Percentiles rank a stretch among this genome's conserved stretches.
These are phyloP conservation scores for Suhomyces faveliae DNA, from an alignment of 805 yeast genomes.

Conservation along the genomic window DNA sequence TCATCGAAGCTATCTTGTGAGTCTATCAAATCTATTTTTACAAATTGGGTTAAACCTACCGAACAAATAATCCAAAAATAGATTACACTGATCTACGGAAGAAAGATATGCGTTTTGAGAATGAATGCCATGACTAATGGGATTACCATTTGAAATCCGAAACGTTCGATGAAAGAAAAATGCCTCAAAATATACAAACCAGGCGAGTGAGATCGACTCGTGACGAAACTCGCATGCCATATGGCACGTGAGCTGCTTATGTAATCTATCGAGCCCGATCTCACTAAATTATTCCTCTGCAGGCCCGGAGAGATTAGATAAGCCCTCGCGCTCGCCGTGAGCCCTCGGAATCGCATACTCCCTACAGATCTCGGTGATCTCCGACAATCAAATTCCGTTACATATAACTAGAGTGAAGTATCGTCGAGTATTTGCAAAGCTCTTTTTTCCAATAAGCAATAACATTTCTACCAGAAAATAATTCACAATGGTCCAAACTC, in stretches of 20 bases:
- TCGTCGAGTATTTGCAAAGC: neutral
- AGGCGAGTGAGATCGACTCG: neutral
- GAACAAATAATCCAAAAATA: neutral
- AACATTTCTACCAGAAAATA: neutral
- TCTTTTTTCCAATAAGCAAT: neutral
- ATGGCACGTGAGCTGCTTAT: neutral
- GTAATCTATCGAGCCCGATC: neutral
- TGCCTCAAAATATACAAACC: neutral
- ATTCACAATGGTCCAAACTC: constrained; percentile 15
- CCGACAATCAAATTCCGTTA: neutral
- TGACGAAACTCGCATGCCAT: neutral
- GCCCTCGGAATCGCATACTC: neutral
- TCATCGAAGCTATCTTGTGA: neutral
- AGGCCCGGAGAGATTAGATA: neutral
- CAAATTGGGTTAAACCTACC: neutral
- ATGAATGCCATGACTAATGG: neutral
- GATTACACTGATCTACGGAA: too few species aligned
- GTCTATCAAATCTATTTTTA: neutral
- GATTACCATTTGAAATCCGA: neutral
- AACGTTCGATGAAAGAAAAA: neutral
- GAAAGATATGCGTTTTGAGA: neutral
- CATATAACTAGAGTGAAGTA: neutral
- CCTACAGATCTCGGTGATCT: constrained; percentile 1
- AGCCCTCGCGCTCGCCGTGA: neutral
- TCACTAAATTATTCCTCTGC: neutral